Evolutionary conservation across 352 stramenopile genomes (phyloP), one percentile per base, ranked within the genome.

Genomic region (Elongisporangium prolatum): DNA sequence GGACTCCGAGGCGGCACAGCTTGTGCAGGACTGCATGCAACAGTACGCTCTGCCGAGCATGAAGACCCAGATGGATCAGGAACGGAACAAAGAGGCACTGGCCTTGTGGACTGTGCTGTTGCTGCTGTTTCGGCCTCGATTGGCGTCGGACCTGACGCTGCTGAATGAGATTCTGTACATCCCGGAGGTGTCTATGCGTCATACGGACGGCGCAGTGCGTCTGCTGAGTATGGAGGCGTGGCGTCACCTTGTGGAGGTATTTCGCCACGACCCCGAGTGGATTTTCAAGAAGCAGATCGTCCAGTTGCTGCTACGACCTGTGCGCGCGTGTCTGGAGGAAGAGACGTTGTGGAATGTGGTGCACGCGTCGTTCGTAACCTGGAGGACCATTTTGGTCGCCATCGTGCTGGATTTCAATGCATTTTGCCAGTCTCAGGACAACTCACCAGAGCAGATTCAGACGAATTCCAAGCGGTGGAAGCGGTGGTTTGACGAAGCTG

Each of bases 31-130:
- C 18, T 82, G 69, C 20, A 63, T 68, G 4, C 52, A 73, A 6
- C 61, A 88, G 57, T 89, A 89, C 59, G 54, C 77, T 14, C 51
- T 89, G 11, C 74, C 78, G 25, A 61, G 71, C 14, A 85, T 91
- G 65, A 80, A 88, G 54, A 60, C 59, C 34, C 68, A 86, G 53
- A 64, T 86, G 58, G 73, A 75, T 21, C 55, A 69, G 10, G 54
- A 75, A 16, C 65, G 69, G 8, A 64, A 68, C 22, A 70, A 72
- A 4, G 78, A 88, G 6, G 76, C 78, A 16, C 55, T 91, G 21
- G 50, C 59, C 50, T 38, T 89, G 52, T 91, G 81, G 81, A 72
- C 68, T n/a, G 53, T 91, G 34, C 71, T 72, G 22, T 28, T 91
- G 24, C n/a, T 68, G 10, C 53, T 89, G 37, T 64, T 88, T 57